phyloP scores from a whole-genome alignment of 73 alveolate genomes.

The Paramecium tetraurelia region DNA sequence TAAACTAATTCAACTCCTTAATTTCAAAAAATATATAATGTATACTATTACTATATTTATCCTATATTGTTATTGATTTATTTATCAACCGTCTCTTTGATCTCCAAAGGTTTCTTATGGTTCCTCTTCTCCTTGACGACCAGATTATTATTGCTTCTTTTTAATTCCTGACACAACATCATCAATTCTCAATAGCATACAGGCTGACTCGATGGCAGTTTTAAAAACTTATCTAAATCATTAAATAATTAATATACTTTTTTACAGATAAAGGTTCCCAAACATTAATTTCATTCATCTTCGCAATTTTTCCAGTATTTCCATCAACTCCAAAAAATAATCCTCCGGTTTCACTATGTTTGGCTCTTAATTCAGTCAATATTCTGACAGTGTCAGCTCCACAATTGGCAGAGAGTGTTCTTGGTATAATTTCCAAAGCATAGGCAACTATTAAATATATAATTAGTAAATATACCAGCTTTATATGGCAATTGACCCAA shows the following conservation, averaged over 20 bases:
- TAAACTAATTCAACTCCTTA: background rate
- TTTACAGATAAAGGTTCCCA: slow-evolving; percentile 99
- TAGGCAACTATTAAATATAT: slow-evolving; percentile 76
- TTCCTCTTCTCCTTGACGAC: slow-evolving; percentile 34
- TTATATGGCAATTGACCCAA: slow-evolving; percentile 93
- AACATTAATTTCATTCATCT: slow-evolving; percentile 89
- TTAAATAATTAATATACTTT: background rate
- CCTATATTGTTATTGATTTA: background rate
- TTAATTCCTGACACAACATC: slow-evolving; percentile 94
- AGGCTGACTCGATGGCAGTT: slow-evolving; percentile 93
- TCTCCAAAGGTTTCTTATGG: slow-evolving; percentile 63
- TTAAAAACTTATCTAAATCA: slow-evolving; percentile 78
- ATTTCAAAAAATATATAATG: background rate
- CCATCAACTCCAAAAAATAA: slow-evolving; percentile 97
- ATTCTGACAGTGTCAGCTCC: slow-evolving; percentile 99
- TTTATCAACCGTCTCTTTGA: slow-evolving; percentile 63
- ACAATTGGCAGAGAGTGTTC: slow-evolving; percentile 94
- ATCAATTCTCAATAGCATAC: slow-evolving; percentile 95
- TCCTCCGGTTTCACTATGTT: slow-evolving; percentile 85
- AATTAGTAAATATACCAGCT: slow-evolving; percentile 62
- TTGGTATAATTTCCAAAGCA: slow-evolving; percentile 98
- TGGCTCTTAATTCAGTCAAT: slow-evolving; percentile 98
- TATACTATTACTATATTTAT: background rate
- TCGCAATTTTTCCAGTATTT: slow-evolving; percentile 93
- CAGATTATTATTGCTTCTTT: slow-evolving; percentile 74